A percentile compares a stretch with the other conserved stretches of the same genome.
These are phyloP conservation scores for Dipodascus albidus DNA, from an alignment of 805 yeast species.

Conservation along the genomic window DNA sequence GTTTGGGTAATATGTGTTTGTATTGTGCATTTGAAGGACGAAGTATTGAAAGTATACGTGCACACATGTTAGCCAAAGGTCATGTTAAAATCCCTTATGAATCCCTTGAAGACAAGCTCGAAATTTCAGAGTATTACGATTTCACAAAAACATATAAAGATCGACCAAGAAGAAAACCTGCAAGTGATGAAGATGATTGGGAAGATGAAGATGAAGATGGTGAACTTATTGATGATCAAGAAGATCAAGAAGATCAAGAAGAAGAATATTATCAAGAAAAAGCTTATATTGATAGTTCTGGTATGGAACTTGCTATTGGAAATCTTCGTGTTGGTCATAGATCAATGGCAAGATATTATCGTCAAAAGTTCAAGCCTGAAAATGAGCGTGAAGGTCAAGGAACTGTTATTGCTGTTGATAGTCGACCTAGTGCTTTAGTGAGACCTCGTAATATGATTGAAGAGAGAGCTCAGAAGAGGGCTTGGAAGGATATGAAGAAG, in stretches of 20 bases:
- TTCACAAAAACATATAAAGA: conserved; percentile 50
- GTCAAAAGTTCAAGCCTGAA: conserved; percentile 49
- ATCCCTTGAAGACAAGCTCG: conserved; percentile 59
- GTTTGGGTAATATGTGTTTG: conserved; percentile 74
- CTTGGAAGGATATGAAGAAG: conserved; percentile 47
- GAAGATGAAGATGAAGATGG: conserved; percentile 22
- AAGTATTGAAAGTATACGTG: conserved; percentile 73
- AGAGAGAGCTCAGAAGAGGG: conserved; percentile 41
- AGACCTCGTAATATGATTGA: conserved; percentile 26
- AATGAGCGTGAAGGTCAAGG: conserved; percentile 51
- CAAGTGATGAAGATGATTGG: conserved; percentile 22
- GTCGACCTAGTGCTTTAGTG: conserved; percentile 20
- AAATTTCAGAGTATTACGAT: conserved; percentile 74
- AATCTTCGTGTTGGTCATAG: conserved; percentile 80
- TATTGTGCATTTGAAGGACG: conserved; percentile 79
- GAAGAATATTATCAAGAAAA: conserved; percentile 13
- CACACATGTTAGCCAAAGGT: conserved; percentile 74
- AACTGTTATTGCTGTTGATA: conserved; percentile 67
- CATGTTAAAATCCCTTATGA: conserved; percentile 90
- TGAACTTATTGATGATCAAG: conserved; percentile 15
- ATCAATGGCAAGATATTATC: conserved; percentile 55
- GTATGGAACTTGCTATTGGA: conserved; percentile 61
- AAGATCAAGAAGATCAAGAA: conserved; percentile 20
- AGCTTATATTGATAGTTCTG: conserved; percentile 41
- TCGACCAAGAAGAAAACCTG: conserved; percentile 23